These are phyloP conservation scores for Drosera capensis DNA, from an alignment of 148 eudicot genomes.

Conservation along the genomic window DNA sequence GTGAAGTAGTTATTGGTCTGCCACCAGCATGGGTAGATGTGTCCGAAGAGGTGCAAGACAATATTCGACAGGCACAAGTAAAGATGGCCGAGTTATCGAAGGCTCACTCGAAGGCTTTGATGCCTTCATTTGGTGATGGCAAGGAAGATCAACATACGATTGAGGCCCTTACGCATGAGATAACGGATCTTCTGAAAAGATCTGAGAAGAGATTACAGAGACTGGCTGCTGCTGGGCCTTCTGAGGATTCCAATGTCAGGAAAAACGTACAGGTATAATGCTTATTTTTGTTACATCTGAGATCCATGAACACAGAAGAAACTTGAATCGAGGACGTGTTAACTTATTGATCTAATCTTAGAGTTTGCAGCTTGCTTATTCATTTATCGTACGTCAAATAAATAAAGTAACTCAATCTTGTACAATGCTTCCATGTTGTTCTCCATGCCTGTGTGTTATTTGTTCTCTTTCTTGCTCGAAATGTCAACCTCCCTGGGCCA, in stretches of 20 bases:
- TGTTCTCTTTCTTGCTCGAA: no score
- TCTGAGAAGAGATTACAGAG: constrained; percentile 25
- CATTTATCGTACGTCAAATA: no score
- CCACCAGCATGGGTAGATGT: constrained; percentile 44
- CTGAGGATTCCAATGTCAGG: constrained; percentile 22
- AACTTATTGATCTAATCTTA: no score
- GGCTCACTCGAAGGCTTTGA: constrained; percentile 30
- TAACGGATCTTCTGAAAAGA: constrained; percentile 23
- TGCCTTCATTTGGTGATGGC: constrained; percentile 42
- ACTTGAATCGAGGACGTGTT: no score
- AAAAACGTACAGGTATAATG: constrained; percentile 35
- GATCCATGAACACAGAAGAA: no score
- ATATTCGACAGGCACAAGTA: constrained; percentile 24
- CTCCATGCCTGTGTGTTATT: no score
- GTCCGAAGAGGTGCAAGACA: constrained; percentile 28
- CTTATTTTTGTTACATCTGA: constrained; percentile 1
- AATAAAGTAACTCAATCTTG: no score
- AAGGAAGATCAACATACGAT: constrained; percentile 30
- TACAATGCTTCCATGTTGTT: no score
- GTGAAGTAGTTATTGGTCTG: constrained; percentile 18
- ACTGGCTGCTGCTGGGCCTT: constrained; percentile 23
- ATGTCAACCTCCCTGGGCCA: no score
- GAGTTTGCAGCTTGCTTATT: no score
- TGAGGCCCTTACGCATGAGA: constrained; percentile 25
- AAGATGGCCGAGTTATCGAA: constrained; percentile 28